A percentile compares a stretch with the other conserved stretches of the same genome.
Conservation (phyloP, 805 yeast genomes). For the Torulaspora indica region DNA sequence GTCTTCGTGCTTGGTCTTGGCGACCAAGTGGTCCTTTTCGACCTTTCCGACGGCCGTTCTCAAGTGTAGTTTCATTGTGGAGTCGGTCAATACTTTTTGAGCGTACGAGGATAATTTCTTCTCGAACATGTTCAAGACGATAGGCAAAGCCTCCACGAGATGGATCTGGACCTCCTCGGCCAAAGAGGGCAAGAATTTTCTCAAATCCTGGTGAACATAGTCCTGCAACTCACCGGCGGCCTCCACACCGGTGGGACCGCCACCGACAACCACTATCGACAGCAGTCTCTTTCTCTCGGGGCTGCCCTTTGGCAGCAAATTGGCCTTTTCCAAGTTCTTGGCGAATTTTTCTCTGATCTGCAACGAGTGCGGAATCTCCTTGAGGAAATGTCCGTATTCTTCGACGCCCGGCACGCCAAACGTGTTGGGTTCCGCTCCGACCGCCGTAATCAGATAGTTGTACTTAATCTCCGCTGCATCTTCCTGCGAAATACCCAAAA, state of each 20-base stretch:
- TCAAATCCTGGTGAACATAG: slow-evolving; percentile 85
- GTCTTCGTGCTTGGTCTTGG: slow-evolving; percentile 65
- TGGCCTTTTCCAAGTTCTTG: slow-evolving; percentile 86
- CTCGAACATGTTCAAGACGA: slow-evolving; percentile 59
- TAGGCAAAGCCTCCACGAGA: slow-evolving; percentile 86
- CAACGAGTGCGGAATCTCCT: slow-evolving; percentile 83
- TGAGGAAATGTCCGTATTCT: slow-evolving; percentile 79
- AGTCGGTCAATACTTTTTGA: slow-evolving; percentile 40
- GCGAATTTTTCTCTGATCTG: slow-evolving; percentile 75
- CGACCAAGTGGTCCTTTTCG: slow-evolving; percentile 63
- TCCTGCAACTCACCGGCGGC: slow-evolving; percentile 95
- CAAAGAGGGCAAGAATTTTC: slow-evolving; percentile 82
- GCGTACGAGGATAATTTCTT: slow-evolving; percentile 43
- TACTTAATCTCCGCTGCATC: slow-evolving; percentile 49
- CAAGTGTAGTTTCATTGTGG: slow-evolving; percentile 69
- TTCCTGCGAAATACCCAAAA: slow-evolving; percentile 37
- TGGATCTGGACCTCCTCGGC: slow-evolving; percentile 80
- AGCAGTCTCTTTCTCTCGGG: slow-evolving; percentile 81
- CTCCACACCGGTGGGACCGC: slow-evolving; percentile 98
- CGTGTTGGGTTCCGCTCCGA: slow-evolving; percentile 91
- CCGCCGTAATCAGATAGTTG: slow-evolving; percentile 84
- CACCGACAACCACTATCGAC: slow-evolving; percentile 89
- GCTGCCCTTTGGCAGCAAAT: slow-evolving; percentile 69
- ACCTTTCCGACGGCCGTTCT: slow-evolving; percentile 89
- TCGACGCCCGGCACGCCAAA: slow-evolving; percentile 89